Conservation (phyloP, 108 stramenopile genomes). For the Schizochytrium sp. region DNA sequence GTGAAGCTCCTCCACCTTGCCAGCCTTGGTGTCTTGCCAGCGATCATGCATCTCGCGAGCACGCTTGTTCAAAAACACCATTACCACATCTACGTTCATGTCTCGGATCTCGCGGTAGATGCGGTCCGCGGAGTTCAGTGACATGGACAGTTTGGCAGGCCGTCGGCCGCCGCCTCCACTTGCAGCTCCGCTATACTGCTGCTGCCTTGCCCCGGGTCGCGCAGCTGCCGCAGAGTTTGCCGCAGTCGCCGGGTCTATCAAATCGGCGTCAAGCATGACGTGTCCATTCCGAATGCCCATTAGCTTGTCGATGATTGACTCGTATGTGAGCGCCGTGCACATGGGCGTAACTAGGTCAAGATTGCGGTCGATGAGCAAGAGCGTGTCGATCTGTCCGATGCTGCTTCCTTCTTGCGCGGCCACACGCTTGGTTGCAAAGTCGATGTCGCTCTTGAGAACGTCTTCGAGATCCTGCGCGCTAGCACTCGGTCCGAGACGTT, state of each 20-base stretch:
- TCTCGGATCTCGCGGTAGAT: not conserved
- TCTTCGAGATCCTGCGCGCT: not conserved
- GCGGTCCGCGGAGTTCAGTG: not conserved
- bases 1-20: not conserved
- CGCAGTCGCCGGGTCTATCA: not conserved
- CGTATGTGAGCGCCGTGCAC: slow-evolving; percentile 11
- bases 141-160: not conserved
- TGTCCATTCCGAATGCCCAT: not conserved
- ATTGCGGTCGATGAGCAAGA: not conserved
- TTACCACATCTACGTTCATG: not conserved
- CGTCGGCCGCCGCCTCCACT: not conserved
- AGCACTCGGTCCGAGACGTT: not conserved
- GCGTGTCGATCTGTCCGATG: not conserved
- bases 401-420: not conserved
- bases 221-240: not conserved
- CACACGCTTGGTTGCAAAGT: not conserved
- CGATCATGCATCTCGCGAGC: not conserved
- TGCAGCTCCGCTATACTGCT: not conserved
- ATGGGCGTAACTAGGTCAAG: not conserved
- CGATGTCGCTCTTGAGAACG: not conserved
- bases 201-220: not conserved
- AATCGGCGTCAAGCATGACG: not conserved
- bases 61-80: not conserved
- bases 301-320: not conserved
- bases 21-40: not conserved